Conservation (phyloP, 306 rosid genomes). For the Medicago truncatula region DNA sequence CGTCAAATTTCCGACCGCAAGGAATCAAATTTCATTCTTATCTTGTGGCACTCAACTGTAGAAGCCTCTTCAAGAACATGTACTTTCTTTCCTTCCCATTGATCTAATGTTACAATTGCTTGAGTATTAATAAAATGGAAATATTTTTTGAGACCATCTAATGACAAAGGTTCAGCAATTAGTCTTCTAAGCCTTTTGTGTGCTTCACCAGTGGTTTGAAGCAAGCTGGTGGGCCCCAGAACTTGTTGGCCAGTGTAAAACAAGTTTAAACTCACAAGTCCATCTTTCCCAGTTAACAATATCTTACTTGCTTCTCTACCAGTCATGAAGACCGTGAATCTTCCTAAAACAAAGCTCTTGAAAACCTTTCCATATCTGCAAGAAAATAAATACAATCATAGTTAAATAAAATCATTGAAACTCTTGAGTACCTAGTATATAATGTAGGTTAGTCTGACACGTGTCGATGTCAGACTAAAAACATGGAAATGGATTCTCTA, state of each 20-base stretch:
- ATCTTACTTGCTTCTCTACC: constrained; percentile 88
- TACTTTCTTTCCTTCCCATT: constrained; percentile 65
- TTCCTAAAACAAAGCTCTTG: constrained; percentile 78
- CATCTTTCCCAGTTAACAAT: constrained; percentile 76
- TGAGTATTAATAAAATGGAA: constrained; percentile 74
- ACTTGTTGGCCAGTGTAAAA: constrained; percentile 82
- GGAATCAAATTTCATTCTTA: background rate
- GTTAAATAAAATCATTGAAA: background rate
- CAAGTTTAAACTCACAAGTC: constrained; percentile 82
- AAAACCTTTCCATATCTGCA: constrained; percentile 82
- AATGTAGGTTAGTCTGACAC: too few species aligned
- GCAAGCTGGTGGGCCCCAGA: constrained; percentile 82
- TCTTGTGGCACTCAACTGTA: constrained; percentile 61
- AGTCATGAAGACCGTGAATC: constrained; percentile 82
- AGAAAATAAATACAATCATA: background rate
- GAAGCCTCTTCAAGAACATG: constrained; percentile 82
- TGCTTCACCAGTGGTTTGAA: constrained; percentile 77
- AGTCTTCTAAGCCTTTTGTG: constrained; percentile 80
- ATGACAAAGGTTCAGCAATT: constrained; percentile 76
- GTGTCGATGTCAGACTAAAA: too few species aligned
- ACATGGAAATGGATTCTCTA: too few species aligned
- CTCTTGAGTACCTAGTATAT: background rate
- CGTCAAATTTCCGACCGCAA: background rate
- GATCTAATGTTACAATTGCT: constrained; percentile 66
- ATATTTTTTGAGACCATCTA: constrained; percentile 77